Conservation (phyloP, 495 filamentous ascomycete species). For the Aspergillus affinis region DNA sequence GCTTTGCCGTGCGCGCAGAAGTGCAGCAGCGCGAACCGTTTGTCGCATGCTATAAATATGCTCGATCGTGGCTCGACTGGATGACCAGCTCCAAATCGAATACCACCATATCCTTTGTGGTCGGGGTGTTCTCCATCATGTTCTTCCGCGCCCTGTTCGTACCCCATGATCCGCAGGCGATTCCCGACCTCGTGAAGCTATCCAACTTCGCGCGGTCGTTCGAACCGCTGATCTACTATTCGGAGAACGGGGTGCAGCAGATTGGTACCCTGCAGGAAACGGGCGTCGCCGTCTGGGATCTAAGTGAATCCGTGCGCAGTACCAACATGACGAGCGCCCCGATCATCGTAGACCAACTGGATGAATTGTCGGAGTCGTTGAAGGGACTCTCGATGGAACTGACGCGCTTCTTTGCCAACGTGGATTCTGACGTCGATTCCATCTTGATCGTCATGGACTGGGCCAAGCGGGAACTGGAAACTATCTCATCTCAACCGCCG, state of each 20-base stretch:
- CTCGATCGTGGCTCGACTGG: conserved; percentile 54
- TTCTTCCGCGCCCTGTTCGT: conserved; percentile 65
- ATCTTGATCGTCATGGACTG: conserved; percentile 95
- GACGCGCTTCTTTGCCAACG: conserved; percentile 84
- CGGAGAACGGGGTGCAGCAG: conserved; percentile 80
- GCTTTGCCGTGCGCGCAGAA: conserved; percentile 81
- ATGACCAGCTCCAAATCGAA: conserved; percentile 62
- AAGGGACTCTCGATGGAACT: conserved; percentile 79
- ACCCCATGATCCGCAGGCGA: conserved; percentile 63
- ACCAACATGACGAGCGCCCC: conserved; percentile 87
- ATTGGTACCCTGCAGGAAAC: conserved; percentile 85
- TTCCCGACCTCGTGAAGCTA: conserved; percentile 86
- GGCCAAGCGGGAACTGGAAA: conserved; percentile 76
- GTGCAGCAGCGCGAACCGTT: conserved; percentile 86
- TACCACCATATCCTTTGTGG: conserved; percentile 58
- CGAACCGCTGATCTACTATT: conserved; percentile 89
- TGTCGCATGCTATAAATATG: conserved; percentile 64
- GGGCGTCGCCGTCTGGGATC: conserved; percentile 86
- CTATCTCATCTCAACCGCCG: conserved; percentile 52
- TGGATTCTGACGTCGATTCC: conserved; percentile 87
- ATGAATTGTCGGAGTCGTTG: conserved; percentile 77
- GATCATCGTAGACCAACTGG: conserved; percentile 79
- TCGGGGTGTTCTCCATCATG: conserved; percentile 57
- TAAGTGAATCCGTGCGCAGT: conserved; percentile 81
- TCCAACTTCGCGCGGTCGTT: conserved; percentile 84